These are phyloP conservation scores for Aspergillus costaricaensis DNA, from an alignment of 2,329 filamentous ascomycete species.

Conservation along the genomic window DNA sequence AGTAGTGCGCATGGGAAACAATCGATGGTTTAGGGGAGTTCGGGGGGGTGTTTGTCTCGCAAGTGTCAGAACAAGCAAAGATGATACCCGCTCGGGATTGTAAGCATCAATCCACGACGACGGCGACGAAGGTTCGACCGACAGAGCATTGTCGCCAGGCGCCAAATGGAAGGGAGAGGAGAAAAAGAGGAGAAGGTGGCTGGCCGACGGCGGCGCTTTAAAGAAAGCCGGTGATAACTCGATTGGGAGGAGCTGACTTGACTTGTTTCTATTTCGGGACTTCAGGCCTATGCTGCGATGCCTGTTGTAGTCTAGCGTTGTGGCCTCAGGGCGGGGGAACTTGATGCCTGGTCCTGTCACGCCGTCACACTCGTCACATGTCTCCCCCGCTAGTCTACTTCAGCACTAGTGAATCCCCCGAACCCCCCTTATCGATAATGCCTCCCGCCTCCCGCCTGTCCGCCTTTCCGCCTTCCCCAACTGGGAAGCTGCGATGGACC, in stretches of 20 bases:
- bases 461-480: neutral
- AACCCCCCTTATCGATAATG: slow-evolving; percentile 30
- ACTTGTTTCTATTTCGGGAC: slow-evolving; percentile 36
- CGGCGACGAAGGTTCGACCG: slow-evolving; percentile 3
- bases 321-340: slow-evolving; percentile 31
- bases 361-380: slow-evolving; percentile 21
- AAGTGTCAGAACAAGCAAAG: slow-evolving; percentile 3
- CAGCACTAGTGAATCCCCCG: neutral
- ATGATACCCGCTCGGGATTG: slow-evolving; percentile 11
- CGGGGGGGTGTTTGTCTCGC: neutral
- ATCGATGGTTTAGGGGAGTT: slow-evolving; percentile 1
- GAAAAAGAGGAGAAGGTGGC: slow-evolving; percentile 19
- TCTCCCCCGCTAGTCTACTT: neutral
- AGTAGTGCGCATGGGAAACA: slow-evolving; percentile 15
- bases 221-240: slow-evolving; percentile 18
- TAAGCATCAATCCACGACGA: slow-evolving; percentile 9
- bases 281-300: slow-evolving; percentile 20
- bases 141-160: slow-evolving; percentile 12
- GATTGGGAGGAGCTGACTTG: slow-evolving; percentile 24
- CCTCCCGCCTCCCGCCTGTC: slow-evolving; percentile 14
- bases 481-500: slow-evolving; percentile 1
- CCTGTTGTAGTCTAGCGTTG: slow-evolving; percentile 26
- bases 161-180: slow-evolving; percentile 17
- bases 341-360: slow-evolving; percentile 22
- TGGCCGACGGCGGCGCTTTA: slow-evolving; percentile 27